phyloP scores from a whole-genome alignment of 441 rosid species.

The Euphorbia celastroides region DNA sequence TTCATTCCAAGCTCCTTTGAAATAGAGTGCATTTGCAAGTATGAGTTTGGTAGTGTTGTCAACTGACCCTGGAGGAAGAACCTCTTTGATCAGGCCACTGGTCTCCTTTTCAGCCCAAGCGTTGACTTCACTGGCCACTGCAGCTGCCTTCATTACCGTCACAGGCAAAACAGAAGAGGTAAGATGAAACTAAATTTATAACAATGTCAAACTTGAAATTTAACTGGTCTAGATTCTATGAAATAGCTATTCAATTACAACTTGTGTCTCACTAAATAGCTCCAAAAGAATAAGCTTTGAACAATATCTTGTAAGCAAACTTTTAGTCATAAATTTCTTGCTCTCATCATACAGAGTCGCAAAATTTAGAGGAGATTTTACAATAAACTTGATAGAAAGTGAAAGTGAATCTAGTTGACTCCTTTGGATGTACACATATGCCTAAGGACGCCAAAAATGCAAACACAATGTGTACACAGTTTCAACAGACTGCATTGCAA shows the following conservation, averaged over 20 bases:
- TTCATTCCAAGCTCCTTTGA: slow-evolving; percentile 78
- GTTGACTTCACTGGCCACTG: slow-evolving; percentile 56
- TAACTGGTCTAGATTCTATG: not conserved
- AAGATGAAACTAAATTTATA: not conserved
- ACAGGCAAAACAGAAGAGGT: not conserved
- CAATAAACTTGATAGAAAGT: not conserved
- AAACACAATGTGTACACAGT: not conserved
- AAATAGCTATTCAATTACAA: not conserved
- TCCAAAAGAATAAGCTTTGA: not conserved
- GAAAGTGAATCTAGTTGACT: not conserved
- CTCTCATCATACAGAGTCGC: not conserved
- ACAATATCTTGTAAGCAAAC: not conserved
- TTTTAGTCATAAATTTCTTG: not conserved
- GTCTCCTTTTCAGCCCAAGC: slow-evolving; percentile 74
- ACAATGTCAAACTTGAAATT: not conserved
- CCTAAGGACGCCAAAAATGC: not conserved
- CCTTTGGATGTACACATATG: not conserved
- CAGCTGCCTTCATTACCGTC: slow-evolving; percentile 46
- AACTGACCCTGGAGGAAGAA: slow-evolving; percentile 63
- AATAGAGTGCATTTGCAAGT: slow-evolving; percentile 73
- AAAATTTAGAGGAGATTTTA: not conserved
- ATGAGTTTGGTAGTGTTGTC: slow-evolving; percentile 50
- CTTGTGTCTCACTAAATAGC: not conserved
- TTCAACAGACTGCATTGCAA: not conserved
- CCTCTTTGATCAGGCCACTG: slow-evolving; percentile 58